Percentiles rank a stretch among this genome's conserved stretches.
These are phyloP conservation scores for Solanum bulbocastanum DNA, from an alignment of 257 asterid genomes.

Conservation along the genomic window DNA sequence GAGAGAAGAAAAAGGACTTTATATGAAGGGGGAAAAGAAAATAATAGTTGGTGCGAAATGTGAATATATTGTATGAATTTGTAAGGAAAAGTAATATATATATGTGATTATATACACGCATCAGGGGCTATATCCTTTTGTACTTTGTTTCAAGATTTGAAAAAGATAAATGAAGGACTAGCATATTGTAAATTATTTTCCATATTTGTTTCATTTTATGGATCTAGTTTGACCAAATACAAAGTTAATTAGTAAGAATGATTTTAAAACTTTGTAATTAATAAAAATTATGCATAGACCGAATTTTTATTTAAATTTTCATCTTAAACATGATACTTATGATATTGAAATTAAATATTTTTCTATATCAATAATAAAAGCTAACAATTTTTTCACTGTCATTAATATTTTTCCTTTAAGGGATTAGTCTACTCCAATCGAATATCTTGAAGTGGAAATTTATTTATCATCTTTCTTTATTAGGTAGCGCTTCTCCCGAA, in stretches of 20 bases:
- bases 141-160: conserved; percentile 15
- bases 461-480: background rate
- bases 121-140: background rate
- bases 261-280: no score
- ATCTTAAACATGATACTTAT: background rate
- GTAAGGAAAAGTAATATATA: conserved; percentile 2
- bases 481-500: background rate
- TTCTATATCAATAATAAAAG: background rate
- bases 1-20: conserved; percentile 13
- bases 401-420: no score
- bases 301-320: no score
- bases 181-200: background rate
- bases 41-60: conserved; percentile 16
- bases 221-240: no score
- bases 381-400: background rate
- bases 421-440: background rate
- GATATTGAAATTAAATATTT: no score
- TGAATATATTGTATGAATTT: conserved; percentile 49
- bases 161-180: conserved; percentile 1
- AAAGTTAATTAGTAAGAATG: no score
- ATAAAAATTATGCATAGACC: background rate
- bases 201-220: background rate
- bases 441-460: no score
- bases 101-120: background rate
- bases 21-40: conserved; percentile 1